Evolutionary conservation across 192 early-diverging fungal genomes (phyloP), one percentile per base, ranked within the genome.

Genomic region (Diversispora epigaea): DNA sequence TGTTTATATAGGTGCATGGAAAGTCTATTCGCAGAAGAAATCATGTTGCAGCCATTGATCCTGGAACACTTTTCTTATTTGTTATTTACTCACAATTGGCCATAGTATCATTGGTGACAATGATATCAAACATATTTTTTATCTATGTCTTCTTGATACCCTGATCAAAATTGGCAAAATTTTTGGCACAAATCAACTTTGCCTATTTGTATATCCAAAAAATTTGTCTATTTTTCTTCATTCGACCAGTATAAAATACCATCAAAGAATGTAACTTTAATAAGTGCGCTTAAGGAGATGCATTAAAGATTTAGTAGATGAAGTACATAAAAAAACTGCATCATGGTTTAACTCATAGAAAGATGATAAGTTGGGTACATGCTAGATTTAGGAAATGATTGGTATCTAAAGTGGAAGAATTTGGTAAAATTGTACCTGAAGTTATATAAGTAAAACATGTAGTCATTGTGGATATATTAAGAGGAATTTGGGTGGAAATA

Each of bases 281-380:
- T 55, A 71, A 71, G 69, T 40, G 4, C 39, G 70, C 41, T 44
- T 72, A 44, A 72, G 55, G 50, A 72, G 21, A 58, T 21, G 55
- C n/a, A 72, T 72, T 45, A 54, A 71, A 58, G 44, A 71, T 71
- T 71, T 71, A 71, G 55, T 58, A 19, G 40, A 72, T 72, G 55
- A 72, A 72, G 39, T 67, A 47, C 43, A 61, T 61, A 61, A 49
- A 49, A 49, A 49, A 47, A n/a, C n/a, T n/a, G n/a, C n/a, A n/a
- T n/a, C n/a, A n/a, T n/a, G n/a, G n/a, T n/a, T n/a, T n/a, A n/a
- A n/a, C n/a, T n/a, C n/a, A n/a, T n/a, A 9, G 58, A 60, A 60
- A 60, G 58, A 60, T 60, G 58, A 60, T 60, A 32, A 60, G 57
- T 32, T 60, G 57, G 57, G 57, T 17, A 60, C 57, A 60, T 60